Conservation (phyloP, 2,329 filamentous ascomycete species). For the Colletotrichum echinochloae region DNA sequence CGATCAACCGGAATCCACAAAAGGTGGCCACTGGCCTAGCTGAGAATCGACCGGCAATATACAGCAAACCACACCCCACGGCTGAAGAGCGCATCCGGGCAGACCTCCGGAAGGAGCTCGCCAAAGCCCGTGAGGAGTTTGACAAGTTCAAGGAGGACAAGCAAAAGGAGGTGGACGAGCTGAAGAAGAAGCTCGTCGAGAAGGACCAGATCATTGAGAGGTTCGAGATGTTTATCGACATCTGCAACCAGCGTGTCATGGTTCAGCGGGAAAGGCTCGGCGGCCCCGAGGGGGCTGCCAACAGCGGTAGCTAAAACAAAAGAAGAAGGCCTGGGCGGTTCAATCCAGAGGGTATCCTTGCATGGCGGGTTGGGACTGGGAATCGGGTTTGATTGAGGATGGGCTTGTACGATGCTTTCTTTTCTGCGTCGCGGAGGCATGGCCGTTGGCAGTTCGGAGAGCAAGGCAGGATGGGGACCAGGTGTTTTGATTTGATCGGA, state of each 20-base stretch:
- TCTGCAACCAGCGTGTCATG: conserved; percentile 76
- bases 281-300: conserved; percentile 31
- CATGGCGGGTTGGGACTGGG: conserved; percentile 41
- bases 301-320: conserved; percentile 19
- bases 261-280: conserved; percentile 67
- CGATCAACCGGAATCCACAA: conserved; percentile 73
- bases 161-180: conserved; percentile 67
- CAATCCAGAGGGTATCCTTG: conserved; percentile 19
- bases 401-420: conserved; percentile 38
- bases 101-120: conserved; percentile 70
- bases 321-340: neutral
- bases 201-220: conserved; percentile 72
- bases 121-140: conserved; percentile 67
- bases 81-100: conserved; percentile 73
- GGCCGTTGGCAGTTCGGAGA: conserved; percentile 28
- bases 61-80: conserved; percentile 73
- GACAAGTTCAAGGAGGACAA: conserved; percentile 67
- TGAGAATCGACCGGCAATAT: conserved; percentile 72
- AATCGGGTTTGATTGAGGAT: conserved; percentile 25
- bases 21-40: conserved; percentile 71
- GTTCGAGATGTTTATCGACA: conserved; percentile 78
- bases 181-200: conserved; percentile 71
- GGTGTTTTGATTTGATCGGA: conserved; percentile 37
- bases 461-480: conserved; percentile 21
- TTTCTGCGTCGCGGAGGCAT: conserved; percentile 36